Evolutionary conservation across 139 green algal genomes (phyloP), one percentile per base, ranked within the genome.

Genomic region (Tetratostichococcus sp.): DNA sequence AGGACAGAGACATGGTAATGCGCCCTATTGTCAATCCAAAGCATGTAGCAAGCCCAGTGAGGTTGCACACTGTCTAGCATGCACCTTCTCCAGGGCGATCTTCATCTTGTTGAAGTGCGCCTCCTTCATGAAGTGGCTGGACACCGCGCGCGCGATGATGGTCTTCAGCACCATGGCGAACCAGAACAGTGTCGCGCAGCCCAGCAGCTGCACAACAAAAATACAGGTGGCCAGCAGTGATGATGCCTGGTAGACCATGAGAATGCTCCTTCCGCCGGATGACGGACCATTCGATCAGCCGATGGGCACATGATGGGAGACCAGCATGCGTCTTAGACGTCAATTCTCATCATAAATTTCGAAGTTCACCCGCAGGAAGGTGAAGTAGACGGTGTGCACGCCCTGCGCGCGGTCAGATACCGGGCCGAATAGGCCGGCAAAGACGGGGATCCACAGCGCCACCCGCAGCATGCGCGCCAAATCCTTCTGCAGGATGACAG

Each of bases 61-160:
- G n/a, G n/a, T n/a, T n/a, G n/a, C n/a, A 50, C 39, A 50, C 11
- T 6, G 39, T 21, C 8, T 50, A 21, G 39, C 39, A 50, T 50
- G 8, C 39, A 80, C 83, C 79, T 87, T 89, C 3, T 75, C 35
- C 34, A 91, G 74, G 11, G 86, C 80, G 1, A 86, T 75, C 72
- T 91, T 83, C 69, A 94, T 89, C 77, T 91, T 94, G 33, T 79
- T 71, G 50, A 92, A 88, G 75, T 95, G 90, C 26, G 83, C 80
- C 5, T 84, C 81, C 33, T 83, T 80, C 78, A 93, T 87, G 72
- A 95, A 95, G 77, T 91, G 72, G n/a, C 69, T 72, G 23, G 78
- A 39, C 72, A 86, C 42, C 30, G 77, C 42, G 67, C 84, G 82
- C 35, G 80, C 74, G 14, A 74, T 2, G n/a, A 86, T 30, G 19